Percentiles rank a stretch among this genome's conserved stretches.
These are phyloP conservation scores for Flaveria brownii DNA, from an alignment of 129 eudicot species.

Conservation along the genomic window DNA sequence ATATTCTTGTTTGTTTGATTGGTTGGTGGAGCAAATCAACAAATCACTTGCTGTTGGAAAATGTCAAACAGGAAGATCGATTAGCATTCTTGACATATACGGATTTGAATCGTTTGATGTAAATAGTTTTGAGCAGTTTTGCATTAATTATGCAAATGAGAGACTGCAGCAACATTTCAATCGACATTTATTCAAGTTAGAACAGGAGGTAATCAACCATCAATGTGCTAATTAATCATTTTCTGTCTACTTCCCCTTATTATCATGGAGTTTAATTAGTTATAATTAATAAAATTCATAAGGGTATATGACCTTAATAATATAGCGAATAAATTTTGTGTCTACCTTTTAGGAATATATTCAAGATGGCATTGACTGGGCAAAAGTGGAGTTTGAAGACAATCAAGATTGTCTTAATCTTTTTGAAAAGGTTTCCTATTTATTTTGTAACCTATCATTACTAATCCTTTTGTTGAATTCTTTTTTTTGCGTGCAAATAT, in stretches of 20 bases:
- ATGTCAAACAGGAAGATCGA: conserved; percentile 94
- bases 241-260: conserved; percentile 6
- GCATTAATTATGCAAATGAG: conserved; percentile 94
- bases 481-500: background rate
- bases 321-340: no score
- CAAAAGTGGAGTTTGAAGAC: conserved; percentile 91
- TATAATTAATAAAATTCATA: no score
- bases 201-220: conserved; percentile 68
- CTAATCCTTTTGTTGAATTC: background rate
- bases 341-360: conserved; percentile 71
- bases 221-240: background rate
- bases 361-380: conserved; percentile 95
- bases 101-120: conserved; percentile 97
- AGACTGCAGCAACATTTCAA: conserved; percentile 93
- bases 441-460: background rate
- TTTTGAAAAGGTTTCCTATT: conserved; percentile 67
- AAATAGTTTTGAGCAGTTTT: conserved; percentile 95
- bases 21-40: conserved; percentile 95
- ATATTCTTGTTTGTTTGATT: conserved; percentile 93
- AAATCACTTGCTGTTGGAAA: conserved; percentile 93
- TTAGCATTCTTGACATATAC: conserved; percentile 93
- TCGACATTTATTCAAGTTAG: conserved; percentile 84
- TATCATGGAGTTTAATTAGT: background rate
- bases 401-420: conserved; percentile 86
- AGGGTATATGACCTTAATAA: background rate